phyloP scores from a whole-genome alignment of 495 filamentous ascomycete genomes.

The Penicillium psychrofluorescens region DNA sequence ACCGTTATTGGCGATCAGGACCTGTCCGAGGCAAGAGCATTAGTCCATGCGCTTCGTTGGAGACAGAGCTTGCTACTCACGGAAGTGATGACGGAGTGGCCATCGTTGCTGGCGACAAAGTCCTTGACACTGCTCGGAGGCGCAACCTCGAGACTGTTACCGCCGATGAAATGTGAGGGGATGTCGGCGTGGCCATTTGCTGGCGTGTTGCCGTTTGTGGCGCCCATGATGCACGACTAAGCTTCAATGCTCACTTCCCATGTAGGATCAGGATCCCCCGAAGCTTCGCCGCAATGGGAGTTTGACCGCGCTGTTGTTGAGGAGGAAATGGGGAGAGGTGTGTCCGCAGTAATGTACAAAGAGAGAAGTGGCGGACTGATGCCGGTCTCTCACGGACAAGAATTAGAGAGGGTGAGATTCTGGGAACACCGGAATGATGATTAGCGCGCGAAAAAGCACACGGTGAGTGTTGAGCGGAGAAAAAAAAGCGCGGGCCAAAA shows the following conservation, averaged over 20 bases:
- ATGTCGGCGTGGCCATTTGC: conserved; percentile 58
- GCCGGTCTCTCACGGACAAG: conserved; percentile 1
- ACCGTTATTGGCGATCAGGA: conserved; percentile 99
- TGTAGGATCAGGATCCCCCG: conserved; percentile 3
- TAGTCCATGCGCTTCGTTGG: no score
- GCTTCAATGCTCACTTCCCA: conserved; percentile 19
- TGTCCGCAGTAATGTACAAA: conserved; percentile 13
- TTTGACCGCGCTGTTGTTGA: conserved; percentile 14
- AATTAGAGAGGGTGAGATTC: conserved; percentile 1
- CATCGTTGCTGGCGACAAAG: conserved; percentile 81
- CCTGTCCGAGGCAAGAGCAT: conserved; percentile 40
- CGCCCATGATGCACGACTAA: conserved; percentile 30
- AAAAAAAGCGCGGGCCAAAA: no score
- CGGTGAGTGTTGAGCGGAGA: background rate
- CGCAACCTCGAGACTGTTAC: conserved; percentile 76
- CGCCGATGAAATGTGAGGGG: conserved; percentile 90
- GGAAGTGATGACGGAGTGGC: conserved; percentile 96
- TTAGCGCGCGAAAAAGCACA: background rate
- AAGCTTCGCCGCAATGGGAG: background rate
- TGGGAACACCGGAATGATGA: background rate
- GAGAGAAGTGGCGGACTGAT: conserved; percentile 5
- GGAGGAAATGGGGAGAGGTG: background rate
- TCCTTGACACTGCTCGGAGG: conserved; percentile 80
- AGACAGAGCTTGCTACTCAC: conserved; percentile 43
- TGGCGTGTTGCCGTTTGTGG: conserved; percentile 30